Percentiles rank a stretch among this genome's conserved stretches.
Conservation (phyloP, 805 yeast genomes). For the Candida anglica region DNA sequence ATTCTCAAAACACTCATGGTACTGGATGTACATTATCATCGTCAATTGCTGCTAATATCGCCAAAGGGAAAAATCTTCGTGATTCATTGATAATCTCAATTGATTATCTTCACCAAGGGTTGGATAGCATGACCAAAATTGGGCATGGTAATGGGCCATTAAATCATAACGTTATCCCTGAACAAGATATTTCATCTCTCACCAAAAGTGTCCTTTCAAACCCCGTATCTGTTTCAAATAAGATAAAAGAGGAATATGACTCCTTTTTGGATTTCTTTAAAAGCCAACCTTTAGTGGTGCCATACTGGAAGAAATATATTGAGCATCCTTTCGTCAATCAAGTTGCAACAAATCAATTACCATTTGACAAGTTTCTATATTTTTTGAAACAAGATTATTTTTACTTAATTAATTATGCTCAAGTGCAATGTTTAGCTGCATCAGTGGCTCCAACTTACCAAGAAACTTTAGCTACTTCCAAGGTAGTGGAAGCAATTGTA, state of each 20-base stretch:
- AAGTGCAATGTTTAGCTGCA: slow-evolving; percentile 61
- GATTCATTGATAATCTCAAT: slow-evolving; percentile 56
- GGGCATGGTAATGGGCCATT: slow-evolving; percentile 70
- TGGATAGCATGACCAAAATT: slow-evolving; percentile 38
- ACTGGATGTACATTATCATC: slow-evolving; percentile 89
- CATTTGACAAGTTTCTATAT: slow-evolving; percentile 47
- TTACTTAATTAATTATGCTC: slow-evolving; percentile 65
- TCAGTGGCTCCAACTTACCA: slow-evolving; percentile 54
- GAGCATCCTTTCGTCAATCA: slow-evolving; percentile 58
- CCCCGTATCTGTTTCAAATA: neutral
- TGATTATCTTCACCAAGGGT: slow-evolving; percentile 65
- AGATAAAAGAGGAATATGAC: slow-evolving; percentile 3
- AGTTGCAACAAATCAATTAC: slow-evolving; percentile 50
- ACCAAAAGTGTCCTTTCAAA: neutral
- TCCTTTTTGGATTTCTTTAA: slow-evolving; percentile 46
- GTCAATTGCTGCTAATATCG: slow-evolving; percentile 72
- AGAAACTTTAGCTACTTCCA: slow-evolving; percentile 47
- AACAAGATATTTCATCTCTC: slow-evolving; percentile 4
- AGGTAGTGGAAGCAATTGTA: slow-evolving; percentile 48
- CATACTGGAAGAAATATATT: slow-evolving; percentile 55
- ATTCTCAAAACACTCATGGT: slow-evolving; percentile 69
- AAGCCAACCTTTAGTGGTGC: slow-evolving; percentile 50
- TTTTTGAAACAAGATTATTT: slow-evolving; percentile 64
- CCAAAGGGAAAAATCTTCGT: slow-evolving; percentile 44
- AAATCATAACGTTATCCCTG: slow-evolving; percentile 53